Evolutionary conservation across 352 stramenopile species (phyloP), one percentile per base, ranked within the genome.

Genomic region (Phytophthora palmivora): DNA sequence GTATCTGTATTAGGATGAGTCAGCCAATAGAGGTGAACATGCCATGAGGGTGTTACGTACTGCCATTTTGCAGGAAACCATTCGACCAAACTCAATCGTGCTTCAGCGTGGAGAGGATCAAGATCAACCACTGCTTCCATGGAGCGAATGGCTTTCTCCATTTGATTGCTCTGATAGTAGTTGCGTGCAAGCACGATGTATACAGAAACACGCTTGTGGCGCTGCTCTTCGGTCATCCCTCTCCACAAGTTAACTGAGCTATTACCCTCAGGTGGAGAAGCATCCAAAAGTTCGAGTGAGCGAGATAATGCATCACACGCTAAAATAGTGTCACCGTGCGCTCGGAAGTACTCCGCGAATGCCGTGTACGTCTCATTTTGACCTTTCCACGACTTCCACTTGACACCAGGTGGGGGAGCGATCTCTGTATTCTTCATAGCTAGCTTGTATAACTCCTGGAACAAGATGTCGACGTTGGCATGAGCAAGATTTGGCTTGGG

Each of bases 11-110:
- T 26, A 46, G 8, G 4, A n/a, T 1, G 15, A 58, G 24, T 28
- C 6, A 28, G 24, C 3, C 24, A 6, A 28, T 6, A 28, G 24
- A 28, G 24, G 6, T 28, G 24, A 28, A 28, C 3, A 6, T 28
- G 24, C 24, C 24, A 28, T 28, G 24, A 28, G 24, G 24, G 24
- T 28, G 18, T 41, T 33, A 67, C 75, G 28, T 71, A 88, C 82
- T 83, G 79, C 84, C 84, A 93, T 42, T 90, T 89, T 7, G 61
- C 63, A 4, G 84, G 84, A 48, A 91, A 91, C 84, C 84, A 93
- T 14, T 76, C 66, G 0, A 61, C 36, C 4, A 93, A 58, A 49
- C 67, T 87, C 7, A 63, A 58, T 8, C 84, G 78, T 2, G 83
- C 78, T 43, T 90, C 82, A n/a, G 72, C 43, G 22, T 89, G 58